A percentile compares a stretch with the other conserved stretches of the same genome.
phyloP scores from a whole-genome alignment of 257 asterid genomes.

The Rauvolfia tetraphylla region DNA sequence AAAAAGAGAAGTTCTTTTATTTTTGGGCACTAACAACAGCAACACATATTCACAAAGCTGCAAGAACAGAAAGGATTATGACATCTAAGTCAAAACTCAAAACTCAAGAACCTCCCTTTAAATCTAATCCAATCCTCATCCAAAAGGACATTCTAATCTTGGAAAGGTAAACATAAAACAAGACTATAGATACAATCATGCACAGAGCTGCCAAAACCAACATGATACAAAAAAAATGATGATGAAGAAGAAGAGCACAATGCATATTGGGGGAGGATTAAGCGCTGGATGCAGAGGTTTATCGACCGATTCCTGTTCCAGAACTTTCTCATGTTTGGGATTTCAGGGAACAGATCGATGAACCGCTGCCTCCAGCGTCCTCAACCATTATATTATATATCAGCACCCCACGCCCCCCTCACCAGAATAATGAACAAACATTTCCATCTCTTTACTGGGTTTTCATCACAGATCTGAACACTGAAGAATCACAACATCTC shows the following conservation, averaged over 20 bases:
- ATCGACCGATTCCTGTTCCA: conserved; percentile 36
- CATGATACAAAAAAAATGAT: not conserved
- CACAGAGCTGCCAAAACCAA: not conserved
- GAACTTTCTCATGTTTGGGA: not conserved
- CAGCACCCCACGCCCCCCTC: not conserved
- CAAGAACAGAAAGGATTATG: too few relatives aligned
- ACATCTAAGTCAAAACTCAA: not conserved
- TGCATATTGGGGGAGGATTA: conserved; percentile 7
- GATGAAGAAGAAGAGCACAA: not conserved
- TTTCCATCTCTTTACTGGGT: not conserved
- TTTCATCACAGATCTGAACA: conserved; percentile 13
- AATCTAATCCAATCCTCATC: not conserved
- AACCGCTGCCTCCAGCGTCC: conserved; percentile 46
- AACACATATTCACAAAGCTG: not conserved
- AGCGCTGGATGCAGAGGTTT: conserved; percentile 50
- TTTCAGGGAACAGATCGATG: conserved; percentile 42
- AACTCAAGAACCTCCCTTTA: not conserved
- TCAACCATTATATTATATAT: conserved; percentile 11
- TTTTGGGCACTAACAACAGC: not conserved
- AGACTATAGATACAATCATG: not conserved
- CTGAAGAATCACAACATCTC: not conserved
- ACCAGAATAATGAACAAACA: not conserved
- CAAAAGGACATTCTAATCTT: not conserved
- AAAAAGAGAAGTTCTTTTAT: too few relatives aligned
- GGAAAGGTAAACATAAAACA: not conserved